Evolutionary conservation across 108 stramenopile genomes (phyloP), one percentile per base, ranked within the genome.

Genomic region (Nannochloropsis salina): DNA sequence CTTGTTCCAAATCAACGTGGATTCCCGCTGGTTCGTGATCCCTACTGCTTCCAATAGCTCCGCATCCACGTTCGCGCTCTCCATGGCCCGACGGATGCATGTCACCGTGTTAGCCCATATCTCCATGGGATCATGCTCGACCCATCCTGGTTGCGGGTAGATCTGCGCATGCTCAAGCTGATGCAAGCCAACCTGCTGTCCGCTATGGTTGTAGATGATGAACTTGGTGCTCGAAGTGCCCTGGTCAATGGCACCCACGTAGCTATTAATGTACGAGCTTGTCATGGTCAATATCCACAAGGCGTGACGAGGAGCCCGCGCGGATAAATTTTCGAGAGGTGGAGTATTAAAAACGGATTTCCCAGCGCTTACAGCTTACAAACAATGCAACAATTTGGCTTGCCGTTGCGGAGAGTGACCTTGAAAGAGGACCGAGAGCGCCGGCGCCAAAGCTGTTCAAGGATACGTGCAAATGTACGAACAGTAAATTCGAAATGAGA

Each of bases 1-100:
- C 42, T 89, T 88, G 90, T 96, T 93, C 97, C 97, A 99, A 20
- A 95, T 94, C 42, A 99, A 84, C 9, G 97, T 98, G 43, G 98
- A 98, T 91, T 99, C 99, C 8, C 99, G 91, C 90, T 99, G 98
- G 92, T 99, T 99, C 12, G 99, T 98, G 83, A 99, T 97, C 80
- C 99, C 99, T 83, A 98, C 92, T 43, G 95, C 93, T 41, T 81
- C 80, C 20, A 88, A 81, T 18, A 84, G 80, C 21, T 61, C 8
- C 8, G 80, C 21, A 5, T 31, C 20, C 41, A 88, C 84, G 9
- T 51, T 22, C 9, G 82, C 87, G 15, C 4, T 43, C 8, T 42
- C 15, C 80, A 90, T 45, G 43, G 86, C 90, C 9, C 43, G 22
- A 43, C 43, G 31, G 31, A 91, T 47, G 80, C 89, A 90, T 18